A percentile compares a stretch with the other conserved stretches of the same genome.
Evolutionary conservation across 345 rosid species (phyloP).

Genomic region (Eucalyptus rudis): DNA sequence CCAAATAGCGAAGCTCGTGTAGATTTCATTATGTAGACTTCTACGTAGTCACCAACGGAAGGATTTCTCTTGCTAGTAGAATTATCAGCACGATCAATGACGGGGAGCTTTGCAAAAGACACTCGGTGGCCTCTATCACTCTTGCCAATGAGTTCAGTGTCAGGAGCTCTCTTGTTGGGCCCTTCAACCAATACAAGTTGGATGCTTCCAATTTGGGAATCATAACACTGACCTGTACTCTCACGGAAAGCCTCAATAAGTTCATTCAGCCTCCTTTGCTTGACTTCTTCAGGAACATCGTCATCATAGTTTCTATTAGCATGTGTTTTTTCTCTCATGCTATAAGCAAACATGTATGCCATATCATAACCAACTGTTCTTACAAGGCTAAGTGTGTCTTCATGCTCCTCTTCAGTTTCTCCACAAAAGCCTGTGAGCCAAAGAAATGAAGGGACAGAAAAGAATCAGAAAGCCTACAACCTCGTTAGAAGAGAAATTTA

Average conservation of each 20-base stretch:
- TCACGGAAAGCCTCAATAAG: constrained; percentile 68
- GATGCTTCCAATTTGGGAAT: constrained; percentile 54
- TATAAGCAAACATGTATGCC: constrained; percentile 99
- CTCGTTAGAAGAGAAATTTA: neutral
- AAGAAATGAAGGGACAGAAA: neutral
- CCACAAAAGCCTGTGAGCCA: constrained; percentile 63
- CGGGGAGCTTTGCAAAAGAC: constrained; percentile 31
- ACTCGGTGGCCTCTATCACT: constrained; percentile 82
- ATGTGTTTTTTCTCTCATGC: constrained; percentile 92
- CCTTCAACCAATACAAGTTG: constrained; percentile 87
- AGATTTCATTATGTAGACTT: constrained; percentile 54
- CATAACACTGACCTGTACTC: constrained; percentile 65
- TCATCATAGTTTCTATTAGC: constrained; percentile 70
- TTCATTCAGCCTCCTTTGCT: constrained; percentile 80
- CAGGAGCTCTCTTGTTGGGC: constrained; percentile 85
- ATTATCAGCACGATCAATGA: constrained; percentile 18
- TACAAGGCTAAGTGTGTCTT: constrained; percentile 59
- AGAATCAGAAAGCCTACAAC: neutral
- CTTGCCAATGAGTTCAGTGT: constrained; percentile 76
- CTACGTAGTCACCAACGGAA: constrained; percentile 60
- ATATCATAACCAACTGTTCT: constrained; percentile 71
- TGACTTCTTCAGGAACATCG: constrained; percentile 74
- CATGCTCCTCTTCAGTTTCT: constrained; percentile 87
- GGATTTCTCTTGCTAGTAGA: constrained; percentile 30
- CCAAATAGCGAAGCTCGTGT: constrained; percentile 68